phyloP scores from a whole-genome alignment of 345 rosid species.

The Eucalyptus tenuipes region DNA sequence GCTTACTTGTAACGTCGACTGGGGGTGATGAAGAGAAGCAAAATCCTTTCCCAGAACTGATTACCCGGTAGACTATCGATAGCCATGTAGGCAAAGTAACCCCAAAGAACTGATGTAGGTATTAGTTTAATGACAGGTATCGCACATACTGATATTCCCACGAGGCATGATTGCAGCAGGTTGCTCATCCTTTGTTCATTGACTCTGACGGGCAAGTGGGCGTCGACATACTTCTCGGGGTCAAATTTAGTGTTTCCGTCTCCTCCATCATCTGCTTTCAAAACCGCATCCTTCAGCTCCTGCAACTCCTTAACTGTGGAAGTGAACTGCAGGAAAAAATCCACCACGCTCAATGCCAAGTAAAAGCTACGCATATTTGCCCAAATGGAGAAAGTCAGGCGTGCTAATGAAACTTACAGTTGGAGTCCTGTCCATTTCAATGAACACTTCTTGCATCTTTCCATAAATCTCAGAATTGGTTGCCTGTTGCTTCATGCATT shows the following conservation, averaged over 20 bases:
- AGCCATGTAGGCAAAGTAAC: constrained; percentile 89
- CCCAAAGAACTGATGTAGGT: constrained; percentile 84
- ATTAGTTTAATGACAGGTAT: constrained; percentile 50
- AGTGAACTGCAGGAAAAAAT: constrained; percentile 16
- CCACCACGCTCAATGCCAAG: not conserved
- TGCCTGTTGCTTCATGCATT: constrained; percentile 46
- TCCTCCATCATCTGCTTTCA: constrained; percentile 34
- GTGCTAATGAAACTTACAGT: constrained; percentile 13
- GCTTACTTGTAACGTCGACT: constrained; percentile 63
- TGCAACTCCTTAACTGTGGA: constrained; percentile 50
- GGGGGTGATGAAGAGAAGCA: constrained; percentile 65
- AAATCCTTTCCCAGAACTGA: constrained; percentile 81
- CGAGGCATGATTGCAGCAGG: constrained; percentile 64
- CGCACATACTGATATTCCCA: constrained; percentile 39
- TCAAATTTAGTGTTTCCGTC: constrained; percentile 37
- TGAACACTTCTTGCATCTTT: constrained; percentile 64
- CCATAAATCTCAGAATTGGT: constrained; percentile 68
- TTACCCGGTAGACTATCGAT: constrained; percentile 83
- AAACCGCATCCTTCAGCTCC: constrained; percentile 61
- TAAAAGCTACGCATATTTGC: not conserved
- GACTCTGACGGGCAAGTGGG: constrained; percentile 64
- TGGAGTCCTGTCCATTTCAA: constrained; percentile 53
- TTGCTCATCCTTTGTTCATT: constrained; percentile 79
- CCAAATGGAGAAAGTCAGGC: not conserved
- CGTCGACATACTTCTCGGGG: constrained; percentile 60